A percentile compares a stretch with the other conserved stretches of the same genome.
Conservation (phyloP, 228 moss, liverwort and hornwort species). For the Sphagnum magellanicum region DNA sequence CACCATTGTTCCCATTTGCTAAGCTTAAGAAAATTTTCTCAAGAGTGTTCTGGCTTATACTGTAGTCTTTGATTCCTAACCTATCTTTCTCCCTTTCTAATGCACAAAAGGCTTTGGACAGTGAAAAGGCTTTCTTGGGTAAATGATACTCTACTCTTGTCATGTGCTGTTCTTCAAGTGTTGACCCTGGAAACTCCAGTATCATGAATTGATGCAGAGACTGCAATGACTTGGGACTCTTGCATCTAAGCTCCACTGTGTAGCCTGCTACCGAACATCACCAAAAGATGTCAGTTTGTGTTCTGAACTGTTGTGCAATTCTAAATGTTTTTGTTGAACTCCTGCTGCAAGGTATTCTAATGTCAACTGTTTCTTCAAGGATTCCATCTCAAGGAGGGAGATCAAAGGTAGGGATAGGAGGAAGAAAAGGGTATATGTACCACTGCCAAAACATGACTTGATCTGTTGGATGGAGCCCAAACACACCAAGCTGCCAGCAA, state of each 20-base stretch:
- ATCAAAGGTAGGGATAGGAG: background rate
- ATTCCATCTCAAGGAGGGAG: too few relatives aligned
- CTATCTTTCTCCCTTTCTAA: constrained; percentile 51
- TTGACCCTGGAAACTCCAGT: constrained; percentile 47
- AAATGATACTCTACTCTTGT: constrained; percentile 61
- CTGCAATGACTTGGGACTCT: constrained; percentile 25
- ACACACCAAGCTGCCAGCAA: constrained; percentile 66
- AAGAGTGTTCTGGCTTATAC: constrained; percentile 81
- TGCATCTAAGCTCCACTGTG: constrained; percentile 72
- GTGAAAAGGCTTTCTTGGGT: constrained; percentile 26
- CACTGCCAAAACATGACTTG: constrained; percentile 88
- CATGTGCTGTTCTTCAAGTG: constrained; percentile 59
- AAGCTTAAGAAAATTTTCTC: constrained; percentile 85
- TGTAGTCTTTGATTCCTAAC: constrained; percentile 70
- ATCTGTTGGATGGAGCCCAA: constrained; percentile 89
- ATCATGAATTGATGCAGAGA: constrained; percentile 55
- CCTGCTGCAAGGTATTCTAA: background rate
- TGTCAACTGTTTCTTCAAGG: background rate
- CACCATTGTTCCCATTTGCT: constrained; percentile 14
- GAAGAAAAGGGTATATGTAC: constrained; percentile 16
- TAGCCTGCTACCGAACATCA: constrained; percentile 50
- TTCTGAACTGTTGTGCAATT: background rate
- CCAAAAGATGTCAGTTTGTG: background rate
- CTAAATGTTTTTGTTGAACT: too few relatives aligned
- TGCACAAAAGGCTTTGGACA: constrained; percentile 55